phyloP scores from a whole-genome alignment of 2,329 filamentous ascomycete species.

The Aureobasidium sp. region DNA sequence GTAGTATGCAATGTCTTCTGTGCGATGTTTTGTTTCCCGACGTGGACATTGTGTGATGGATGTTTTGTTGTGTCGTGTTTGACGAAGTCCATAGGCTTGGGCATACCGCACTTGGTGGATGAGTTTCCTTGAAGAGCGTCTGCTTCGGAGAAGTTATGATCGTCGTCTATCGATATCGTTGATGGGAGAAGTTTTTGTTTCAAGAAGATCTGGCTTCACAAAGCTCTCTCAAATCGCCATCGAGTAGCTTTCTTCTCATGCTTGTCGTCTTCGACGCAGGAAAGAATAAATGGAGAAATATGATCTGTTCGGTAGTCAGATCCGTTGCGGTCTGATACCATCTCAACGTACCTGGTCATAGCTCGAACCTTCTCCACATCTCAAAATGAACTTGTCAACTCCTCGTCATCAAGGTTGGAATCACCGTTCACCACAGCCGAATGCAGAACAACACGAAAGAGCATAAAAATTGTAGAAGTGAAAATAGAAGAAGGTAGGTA shows the following conservation, averaged over 20 bases:
- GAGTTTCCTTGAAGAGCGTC: neutral
- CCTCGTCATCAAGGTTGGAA: neutral
- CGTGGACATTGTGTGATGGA: no score
- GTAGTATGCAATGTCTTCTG: no score
- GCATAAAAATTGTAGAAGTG: neutral
- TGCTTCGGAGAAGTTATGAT: neutral
- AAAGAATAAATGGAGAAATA: neutral
- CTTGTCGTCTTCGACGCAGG: neutral
- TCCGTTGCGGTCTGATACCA: neutral
- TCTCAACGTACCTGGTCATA: neutral
- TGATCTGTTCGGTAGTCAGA: neutral
- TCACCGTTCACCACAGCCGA: neutral
- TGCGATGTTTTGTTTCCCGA: no score
- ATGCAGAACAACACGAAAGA: neutral
- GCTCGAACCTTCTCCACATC: neutral
- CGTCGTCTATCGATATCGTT: no score
- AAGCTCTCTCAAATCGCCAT: no score
- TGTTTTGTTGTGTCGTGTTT: neutral
- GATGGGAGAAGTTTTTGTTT: no score
- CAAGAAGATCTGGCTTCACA: no score
- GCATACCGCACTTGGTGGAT: neutral
- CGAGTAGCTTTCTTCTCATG: no score
- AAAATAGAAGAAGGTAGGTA: neutral
- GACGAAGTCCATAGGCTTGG: neutral
- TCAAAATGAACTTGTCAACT: constrained; percentile 1